A percentile compares a stretch with the other conserved stretches of the same genome.
phyloP scores from a whole-genome alignment of 2,329 filamentous ascomycete genomes.

The Venturia carpophila region DNA sequence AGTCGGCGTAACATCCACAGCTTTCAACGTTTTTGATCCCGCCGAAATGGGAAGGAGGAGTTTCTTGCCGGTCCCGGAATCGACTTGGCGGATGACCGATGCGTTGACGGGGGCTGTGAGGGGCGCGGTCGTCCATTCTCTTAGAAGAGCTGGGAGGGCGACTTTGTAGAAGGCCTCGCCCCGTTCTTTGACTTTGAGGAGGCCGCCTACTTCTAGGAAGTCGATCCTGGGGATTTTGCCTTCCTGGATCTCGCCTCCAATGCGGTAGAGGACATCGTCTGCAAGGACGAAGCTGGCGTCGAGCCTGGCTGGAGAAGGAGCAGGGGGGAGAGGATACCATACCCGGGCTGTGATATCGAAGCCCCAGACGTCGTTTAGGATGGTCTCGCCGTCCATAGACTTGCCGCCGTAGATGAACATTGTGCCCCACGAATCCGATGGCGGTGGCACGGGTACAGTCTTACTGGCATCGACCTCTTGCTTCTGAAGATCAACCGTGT shows the following conservation, averaged over 20 bases:
- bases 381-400: not conserved
- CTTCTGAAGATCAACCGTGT: slow-evolving; percentile 27
- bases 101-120: slow-evolving; percentile 10
- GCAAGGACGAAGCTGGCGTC: slow-evolving; percentile 39
- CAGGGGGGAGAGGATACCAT: slow-evolving; percentile 45
- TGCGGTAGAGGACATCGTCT: slow-evolving; percentile 39
- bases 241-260: slow-evolving; percentile 31
- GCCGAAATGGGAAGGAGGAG: slow-evolving; percentile 5
- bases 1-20: slow-evolving; percentile 5
- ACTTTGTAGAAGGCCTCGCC: slow-evolving; percentile 22
- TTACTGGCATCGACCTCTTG: slow-evolving; percentile 35
- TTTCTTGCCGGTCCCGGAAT: slow-evolving; percentile 3
- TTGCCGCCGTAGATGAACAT: slow-evolving; percentile 45
- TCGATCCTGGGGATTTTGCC: slow-evolving; percentile 24
- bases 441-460: slow-evolving; percentile 35
- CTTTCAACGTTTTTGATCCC: slow-evolving; percentile 8
- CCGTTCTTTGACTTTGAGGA: slow-evolving; percentile 30
- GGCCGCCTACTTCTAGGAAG: slow-evolving; percentile 29
- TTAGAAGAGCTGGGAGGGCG: slow-evolving; percentile 26
- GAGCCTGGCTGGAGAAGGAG: slow-evolving; percentile 32
- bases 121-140: slow-evolving; percentile 24
- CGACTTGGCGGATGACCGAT: not conserved
- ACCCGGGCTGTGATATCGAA: slow-evolving; percentile 43
- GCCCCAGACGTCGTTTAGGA: slow-evolving; percentile 42
- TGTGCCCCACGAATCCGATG: slow-evolving; percentile 39